Evolutionary conservation across 768 basidiomycete species (phyloP).

Genomic region (Tricholomella constricta): DNA sequence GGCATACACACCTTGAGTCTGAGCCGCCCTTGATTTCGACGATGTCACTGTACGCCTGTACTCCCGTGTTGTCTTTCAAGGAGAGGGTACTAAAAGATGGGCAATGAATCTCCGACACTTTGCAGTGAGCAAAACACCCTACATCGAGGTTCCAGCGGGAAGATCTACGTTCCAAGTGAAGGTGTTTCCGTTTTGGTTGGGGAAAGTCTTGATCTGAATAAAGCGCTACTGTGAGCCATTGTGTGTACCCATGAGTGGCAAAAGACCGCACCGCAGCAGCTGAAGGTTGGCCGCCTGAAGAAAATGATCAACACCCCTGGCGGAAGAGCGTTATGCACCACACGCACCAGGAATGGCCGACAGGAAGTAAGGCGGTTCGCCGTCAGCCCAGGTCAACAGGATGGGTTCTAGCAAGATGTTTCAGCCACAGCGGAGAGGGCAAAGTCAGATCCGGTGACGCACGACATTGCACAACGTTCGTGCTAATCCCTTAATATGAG

Average conservation of each 20-base stretch:
- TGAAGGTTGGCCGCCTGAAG: conserved; percentile 51
- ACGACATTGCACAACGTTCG: conserved; percentile 52
- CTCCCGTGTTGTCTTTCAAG: conserved; percentile 62
- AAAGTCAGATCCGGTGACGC: conserved; percentile 19
- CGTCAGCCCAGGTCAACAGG: conserved; percentile 53
- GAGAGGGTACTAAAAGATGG: conserved; percentile 43
- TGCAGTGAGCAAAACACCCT: conserved; percentile 13
- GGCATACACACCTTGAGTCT: conserved; percentile 33
- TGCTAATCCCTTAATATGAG: conserved; percentile 26
- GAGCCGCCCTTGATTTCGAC: conserved; percentile 43
- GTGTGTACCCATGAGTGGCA: not conserved
- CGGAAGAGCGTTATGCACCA: not conserved
- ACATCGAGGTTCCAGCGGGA: conserved; percentile 47
- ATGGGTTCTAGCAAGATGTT: conserved; percentile 53
- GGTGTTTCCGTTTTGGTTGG: conserved; percentile 39
- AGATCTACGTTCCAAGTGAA: conserved; percentile 62
- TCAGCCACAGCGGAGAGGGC: not conserved
- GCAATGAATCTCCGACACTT: not conserved
- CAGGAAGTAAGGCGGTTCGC: conserved; percentile 58
- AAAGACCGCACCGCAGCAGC: conserved; percentile 49
- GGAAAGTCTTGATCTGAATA: conserved; percentile 56
- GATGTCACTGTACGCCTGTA: conserved; percentile 50
- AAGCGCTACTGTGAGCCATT: not conserved
- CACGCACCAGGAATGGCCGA: conserved; percentile 61
- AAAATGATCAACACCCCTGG: not conserved